phyloP scores from a whole-genome alignment of 2,329 filamentous ascomycete species.

The Ceratocystiopsis minuta region DNA sequence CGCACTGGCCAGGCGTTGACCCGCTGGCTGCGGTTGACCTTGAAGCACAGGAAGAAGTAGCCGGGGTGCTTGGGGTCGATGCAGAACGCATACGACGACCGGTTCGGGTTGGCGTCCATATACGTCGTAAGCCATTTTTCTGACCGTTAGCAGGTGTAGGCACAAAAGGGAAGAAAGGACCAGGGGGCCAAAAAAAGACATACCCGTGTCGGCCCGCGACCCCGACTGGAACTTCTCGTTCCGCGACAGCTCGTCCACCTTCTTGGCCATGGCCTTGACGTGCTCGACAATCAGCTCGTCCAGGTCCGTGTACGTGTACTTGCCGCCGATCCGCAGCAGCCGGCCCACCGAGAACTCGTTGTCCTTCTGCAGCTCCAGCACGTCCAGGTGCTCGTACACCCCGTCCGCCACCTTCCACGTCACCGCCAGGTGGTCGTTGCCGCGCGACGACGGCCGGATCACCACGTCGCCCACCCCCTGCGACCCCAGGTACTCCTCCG shows the following conservation, averaged over 20 bases:
- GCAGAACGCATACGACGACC: conserved; percentile 90
- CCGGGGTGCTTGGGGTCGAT: conserved; percentile 81
- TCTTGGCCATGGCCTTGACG: conserved; percentile 92
- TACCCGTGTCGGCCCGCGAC: conserved; percentile 69
- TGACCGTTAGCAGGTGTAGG: conserved; percentile 19
- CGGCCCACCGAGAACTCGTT: conserved; percentile 89
- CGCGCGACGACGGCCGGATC: conserved; percentile 88
- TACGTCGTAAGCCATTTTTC: conserved; percentile 94
- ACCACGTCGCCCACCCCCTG: conserved; percentile 79
- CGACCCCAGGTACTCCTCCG: conserved; percentile 80
- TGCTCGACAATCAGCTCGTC: conserved; percentile 96
- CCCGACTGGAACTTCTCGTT: conserved; percentile 86
- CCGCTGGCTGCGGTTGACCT: conserved; percentile 58
- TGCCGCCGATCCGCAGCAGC: conserved; percentile 67
- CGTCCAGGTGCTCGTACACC: conserved; percentile 95
- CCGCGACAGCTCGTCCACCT: conserved; percentile 89
- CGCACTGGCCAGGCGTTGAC: conserved; percentile 73
- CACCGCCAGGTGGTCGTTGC: conserved; percentile 82
- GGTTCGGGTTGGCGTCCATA: conserved; percentile 85
- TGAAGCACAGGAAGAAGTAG: conserved; percentile 94
- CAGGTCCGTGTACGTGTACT: conserved; percentile 85
- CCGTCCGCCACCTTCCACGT: conserved; percentile 97
- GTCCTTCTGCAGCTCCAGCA: conserved; percentile 90
- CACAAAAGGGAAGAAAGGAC: background rate
- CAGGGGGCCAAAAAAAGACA: conserved; percentile 18